Conservation (phyloP, 371 early-diverging fungal genomes). For the Zopfochytrium polystomum region DNA sequence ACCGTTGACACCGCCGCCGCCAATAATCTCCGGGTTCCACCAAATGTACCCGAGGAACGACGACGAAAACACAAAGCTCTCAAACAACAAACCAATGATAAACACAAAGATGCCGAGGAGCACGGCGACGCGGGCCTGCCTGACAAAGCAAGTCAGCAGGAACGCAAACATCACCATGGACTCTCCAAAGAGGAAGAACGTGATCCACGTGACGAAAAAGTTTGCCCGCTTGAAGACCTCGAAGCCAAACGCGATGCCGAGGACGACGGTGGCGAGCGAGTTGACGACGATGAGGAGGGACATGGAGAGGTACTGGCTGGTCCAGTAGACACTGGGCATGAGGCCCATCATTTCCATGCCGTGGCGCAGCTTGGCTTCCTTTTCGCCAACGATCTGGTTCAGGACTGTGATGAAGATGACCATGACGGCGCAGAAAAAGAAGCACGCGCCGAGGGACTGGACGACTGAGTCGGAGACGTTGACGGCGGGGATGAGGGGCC, state of each 20-base stretch:
- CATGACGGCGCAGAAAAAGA: constrained; percentile 65
- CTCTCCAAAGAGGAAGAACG: constrained; percentile 68
- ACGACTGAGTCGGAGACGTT: constrained; percentile 55
- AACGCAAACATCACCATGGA: constrained; percentile 67
- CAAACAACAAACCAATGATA: constrained; percentile 67
- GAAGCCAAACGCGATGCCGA: constrained; percentile 62
- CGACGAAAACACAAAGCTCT: constrained; percentile 61
- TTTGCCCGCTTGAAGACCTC: constrained; percentile 56
- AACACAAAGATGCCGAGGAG: constrained; percentile 68
- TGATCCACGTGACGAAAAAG: constrained; percentile 53
- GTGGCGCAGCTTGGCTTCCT: constrained; percentile 62
- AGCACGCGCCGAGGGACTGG: constrained; percentile 54
- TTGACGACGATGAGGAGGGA: constrained; percentile 54
- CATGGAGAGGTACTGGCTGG: constrained; percentile 55
- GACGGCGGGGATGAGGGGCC: constrained; percentile 57
- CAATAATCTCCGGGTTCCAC: constrained; percentile 50
- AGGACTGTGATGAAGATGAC: constrained; percentile 56
- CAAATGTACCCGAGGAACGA: constrained; percentile 62
- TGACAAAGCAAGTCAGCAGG: constrained; percentile 62
- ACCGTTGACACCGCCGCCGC: constrained; percentile 28
- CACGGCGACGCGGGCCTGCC: constrained; percentile 51
- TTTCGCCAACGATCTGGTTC: constrained; percentile 65
- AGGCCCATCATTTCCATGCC: constrained; percentile 75
- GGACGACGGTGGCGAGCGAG: constrained; percentile 52
- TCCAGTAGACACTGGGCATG: constrained; percentile 60